Percentiles rank a stretch among this genome's conserved stretches.
These are phyloP conservation scores for Paraphoma chrysanthemicola DNA, from an alignment of 2,329 filamentous ascomycete genomes.

Conservation along the genomic window DNA sequence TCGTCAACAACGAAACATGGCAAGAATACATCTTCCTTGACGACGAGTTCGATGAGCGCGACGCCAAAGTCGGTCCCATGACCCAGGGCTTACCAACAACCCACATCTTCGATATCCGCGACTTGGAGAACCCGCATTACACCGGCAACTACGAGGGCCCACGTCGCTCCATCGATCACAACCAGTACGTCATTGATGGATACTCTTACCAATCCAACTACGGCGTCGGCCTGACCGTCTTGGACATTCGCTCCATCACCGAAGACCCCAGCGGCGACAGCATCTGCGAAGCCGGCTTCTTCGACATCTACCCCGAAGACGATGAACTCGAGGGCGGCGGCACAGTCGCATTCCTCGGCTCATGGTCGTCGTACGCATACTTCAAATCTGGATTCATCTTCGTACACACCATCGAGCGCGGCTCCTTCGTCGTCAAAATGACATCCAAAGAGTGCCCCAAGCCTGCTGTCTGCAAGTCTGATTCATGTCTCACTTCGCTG, in stretches of 20 bases:
- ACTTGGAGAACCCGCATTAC: constrained; percentile 40
- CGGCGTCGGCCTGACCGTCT: constrained; percentile 46
- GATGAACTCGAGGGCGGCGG: constrained; percentile 45
- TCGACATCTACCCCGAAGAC: constrained; percentile 51
- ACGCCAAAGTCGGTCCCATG: constrained; percentile 35
- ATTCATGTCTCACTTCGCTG: constrained; percentile 23
- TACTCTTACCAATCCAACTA: constrained; percentile 51
- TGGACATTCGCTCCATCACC: constrained; percentile 47
- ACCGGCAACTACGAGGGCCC: constrained; percentile 49
- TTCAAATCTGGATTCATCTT: constrained; percentile 45
- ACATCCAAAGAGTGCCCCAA: constrained; percentile 27
- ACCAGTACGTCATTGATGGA: constrained; percentile 51
- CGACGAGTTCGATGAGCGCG: constrained; percentile 41
- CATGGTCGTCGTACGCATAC: constrained; percentile 48
- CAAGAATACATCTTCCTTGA: constrained; percentile 40
- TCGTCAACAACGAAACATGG: constrained; percentile 32
- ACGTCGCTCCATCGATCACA: constrained; percentile 50
- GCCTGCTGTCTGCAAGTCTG: constrained; percentile 27
- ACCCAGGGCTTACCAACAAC: constrained; percentile 38
- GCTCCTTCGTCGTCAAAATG: constrained; percentile 42
- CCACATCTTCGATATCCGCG: constrained; percentile 43
- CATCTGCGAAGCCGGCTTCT: constrained; percentile 50
- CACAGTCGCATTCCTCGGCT: constrained; percentile 47
- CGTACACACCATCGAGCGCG: constrained; percentile 46
- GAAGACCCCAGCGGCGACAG: constrained; percentile 43